phyloP scores from a whole-genome alignment of 1,139 yeast genomes.

The Pichia sp. region DNA sequence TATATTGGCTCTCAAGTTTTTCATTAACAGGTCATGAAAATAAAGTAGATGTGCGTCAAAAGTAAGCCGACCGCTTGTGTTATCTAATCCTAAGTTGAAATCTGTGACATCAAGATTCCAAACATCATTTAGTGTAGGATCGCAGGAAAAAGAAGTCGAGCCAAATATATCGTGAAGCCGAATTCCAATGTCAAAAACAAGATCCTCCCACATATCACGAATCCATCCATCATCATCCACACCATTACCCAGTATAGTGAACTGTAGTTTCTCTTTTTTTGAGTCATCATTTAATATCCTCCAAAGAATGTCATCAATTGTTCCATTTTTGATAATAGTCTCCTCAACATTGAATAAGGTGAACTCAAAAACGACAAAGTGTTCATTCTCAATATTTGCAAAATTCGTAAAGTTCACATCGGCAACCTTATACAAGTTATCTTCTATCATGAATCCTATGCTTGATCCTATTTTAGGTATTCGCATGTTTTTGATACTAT shows the following conservation, averaged over 20 bases:
- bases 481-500: background rate
- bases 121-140: background rate
- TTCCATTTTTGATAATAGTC: background rate
- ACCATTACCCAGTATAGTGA: slow-evolving; percentile 3
- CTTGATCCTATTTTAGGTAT: background rate
- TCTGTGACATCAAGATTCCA: background rate
- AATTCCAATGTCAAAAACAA: slow-evolving; percentile 1
- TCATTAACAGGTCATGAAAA: background rate
- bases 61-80: background rate
- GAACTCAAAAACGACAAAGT: background rate
- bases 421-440: background rate
- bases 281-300: slow-evolving; percentile 10
- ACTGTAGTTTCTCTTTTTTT: background rate
- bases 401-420: background rate
- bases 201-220: background rate
- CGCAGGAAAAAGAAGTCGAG: background rate
- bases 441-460: slow-evolving; percentile 5
- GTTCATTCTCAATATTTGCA: background rate
- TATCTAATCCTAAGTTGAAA: background rate
- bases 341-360: slow-evolving; percentile 6
- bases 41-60: background rate
- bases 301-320: slow-evolving; percentile 8
- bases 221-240: slow-evolving; percentile 7
- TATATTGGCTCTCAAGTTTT: background rate
- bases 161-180: background rate